Percentiles rank a stretch among this genome's conserved stretches.
Conservation (phyloP, 805 yeast species). For the Kodamaea jinghongensis region DNA sequence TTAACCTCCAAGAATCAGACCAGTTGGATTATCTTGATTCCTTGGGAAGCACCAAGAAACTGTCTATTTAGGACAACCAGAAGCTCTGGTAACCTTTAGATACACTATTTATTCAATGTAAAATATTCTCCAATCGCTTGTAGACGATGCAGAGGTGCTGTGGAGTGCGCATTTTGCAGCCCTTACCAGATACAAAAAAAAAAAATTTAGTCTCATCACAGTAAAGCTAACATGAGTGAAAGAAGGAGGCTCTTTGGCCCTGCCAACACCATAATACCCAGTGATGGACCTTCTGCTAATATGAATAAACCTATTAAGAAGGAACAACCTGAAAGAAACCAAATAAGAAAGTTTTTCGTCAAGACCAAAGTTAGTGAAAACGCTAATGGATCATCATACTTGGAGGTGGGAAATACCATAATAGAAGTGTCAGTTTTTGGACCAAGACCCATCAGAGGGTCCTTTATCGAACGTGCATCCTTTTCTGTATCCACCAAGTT, state of each 20-base stretch:
- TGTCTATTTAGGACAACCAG: no score
- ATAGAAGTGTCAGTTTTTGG: slow-evolving; percentile 78
- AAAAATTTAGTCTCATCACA: not conserved
- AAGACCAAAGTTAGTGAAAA: slow-evolving; percentile 65
- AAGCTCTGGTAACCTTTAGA: no score
- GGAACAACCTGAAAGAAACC: slow-evolving; percentile 12
- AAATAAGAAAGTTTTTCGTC: slow-evolving; percentile 48
- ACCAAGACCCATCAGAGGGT: slow-evolving; percentile 80
- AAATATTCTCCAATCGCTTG: no score
- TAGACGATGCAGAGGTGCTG: no score
- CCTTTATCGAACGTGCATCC: slow-evolving; percentile 64
- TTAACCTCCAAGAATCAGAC: not conserved
- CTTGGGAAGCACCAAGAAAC: no score
- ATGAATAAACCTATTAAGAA: not conserved
- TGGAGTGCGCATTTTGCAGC: no score
- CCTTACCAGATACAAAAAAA: no score
- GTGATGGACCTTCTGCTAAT: slow-evolving; percentile 13
- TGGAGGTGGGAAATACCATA: slow-evolving; percentile 63
- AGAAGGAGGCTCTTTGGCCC: slow-evolving; percentile 90
- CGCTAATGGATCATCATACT: slow-evolving; percentile 78
- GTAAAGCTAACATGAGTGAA: slow-evolving; percentile 40
- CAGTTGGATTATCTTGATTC: no score
- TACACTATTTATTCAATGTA: no score
- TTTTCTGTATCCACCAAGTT: slow-evolving; percentile 60
- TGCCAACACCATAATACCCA: slow-evolving; percentile 48